These are phyloP conservation scores for Arachnopeziza araneosa DNA, from an alignment of 2,329 filamentous ascomycete species.

Conservation along the genomic window DNA sequence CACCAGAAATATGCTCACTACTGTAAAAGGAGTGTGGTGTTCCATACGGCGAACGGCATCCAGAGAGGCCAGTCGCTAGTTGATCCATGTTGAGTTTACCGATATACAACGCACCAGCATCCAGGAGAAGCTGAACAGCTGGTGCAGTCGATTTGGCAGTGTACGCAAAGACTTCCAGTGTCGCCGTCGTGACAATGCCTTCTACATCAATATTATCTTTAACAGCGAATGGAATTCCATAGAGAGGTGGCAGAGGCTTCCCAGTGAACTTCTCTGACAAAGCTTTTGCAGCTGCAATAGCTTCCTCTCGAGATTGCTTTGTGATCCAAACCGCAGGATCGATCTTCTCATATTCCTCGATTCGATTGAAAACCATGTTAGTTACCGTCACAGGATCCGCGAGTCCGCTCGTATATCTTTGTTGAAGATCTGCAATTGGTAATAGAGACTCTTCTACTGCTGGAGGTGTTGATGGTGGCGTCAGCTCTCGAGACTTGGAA, in stretches of 20 bases:
- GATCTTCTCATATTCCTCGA: constrained; percentile 41
- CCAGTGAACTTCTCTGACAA: constrained; percentile 36
- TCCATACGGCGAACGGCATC: constrained; percentile 53
- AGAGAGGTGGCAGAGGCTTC: constrained; percentile 45
- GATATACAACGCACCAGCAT: constrained; percentile 48
- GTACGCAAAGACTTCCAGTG: constrained; percentile 44
- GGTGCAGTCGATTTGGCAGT: constrained; percentile 40
- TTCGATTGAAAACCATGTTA: constrained; percentile 40
- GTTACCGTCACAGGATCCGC: constrained; percentile 38
- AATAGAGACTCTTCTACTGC: constrained; percentile 15
- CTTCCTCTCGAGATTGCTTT: constrained; percentile 34
- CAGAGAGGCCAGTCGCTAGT: constrained; percentile 55
- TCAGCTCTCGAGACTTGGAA: constrained; percentile 17
- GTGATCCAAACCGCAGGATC: constrained; percentile 49
- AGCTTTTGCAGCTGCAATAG: constrained; percentile 36
- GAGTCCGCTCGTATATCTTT: constrained; percentile 39
- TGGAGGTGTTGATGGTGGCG: constrained; percentile 22
- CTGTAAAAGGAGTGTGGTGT: constrained; percentile 47
- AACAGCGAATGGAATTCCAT: constrained; percentile 50
- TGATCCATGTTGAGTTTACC: constrained; percentile 58
- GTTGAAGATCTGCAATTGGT: constrained; percentile 36
- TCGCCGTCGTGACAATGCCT: constrained; percentile 45
- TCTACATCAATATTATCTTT: constrained; percentile 52
- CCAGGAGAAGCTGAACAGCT: constrained; percentile 42
- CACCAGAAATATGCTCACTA: constrained; percentile 46